These are phyloP conservation scores for Ogataea nakhonphanomensis DNA, from an alignment of 805 yeast species.

Conservation along the genomic window DNA sequence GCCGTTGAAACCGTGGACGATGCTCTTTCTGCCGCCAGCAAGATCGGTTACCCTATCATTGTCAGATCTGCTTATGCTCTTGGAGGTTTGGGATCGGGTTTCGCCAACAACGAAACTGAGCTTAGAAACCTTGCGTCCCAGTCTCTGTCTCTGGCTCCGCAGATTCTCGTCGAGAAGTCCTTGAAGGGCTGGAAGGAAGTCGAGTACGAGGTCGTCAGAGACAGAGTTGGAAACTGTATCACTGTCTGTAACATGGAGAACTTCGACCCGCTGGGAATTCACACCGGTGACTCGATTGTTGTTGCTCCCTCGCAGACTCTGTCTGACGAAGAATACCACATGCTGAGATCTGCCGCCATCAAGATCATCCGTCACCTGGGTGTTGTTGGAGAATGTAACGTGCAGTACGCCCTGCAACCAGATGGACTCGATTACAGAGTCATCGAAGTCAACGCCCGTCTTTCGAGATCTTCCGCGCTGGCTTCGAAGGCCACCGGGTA, in stretches of 20 bases:
- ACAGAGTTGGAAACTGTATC: conserved; percentile 93
- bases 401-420: conserved; percentile 95
- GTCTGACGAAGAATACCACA: conserved; percentile 94
- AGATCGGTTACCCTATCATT: conserved; percentile 91
- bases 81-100: conserved; percentile 98
- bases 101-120: conserved; percentile 84
- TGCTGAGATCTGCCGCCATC: conserved; percentile 96
- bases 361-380: conserved; percentile 96
- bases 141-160: conserved; percentile 95
- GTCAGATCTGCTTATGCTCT: conserved; percentile 96
- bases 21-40: conserved; percentile 91
- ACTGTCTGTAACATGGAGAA: conserved; percentile 99
- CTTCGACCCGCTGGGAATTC: conserved; percentile 97
- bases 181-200: conserved; percentile 99
- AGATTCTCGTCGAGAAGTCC: conserved; percentile 89
- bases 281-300: conserved; percentile 98
- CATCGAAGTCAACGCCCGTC: conserved; percentile 96
- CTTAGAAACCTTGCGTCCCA: conserved; percentile 78
- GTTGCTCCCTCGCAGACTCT: conserved; percentile 98
- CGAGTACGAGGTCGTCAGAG: conserved; percentile 98
- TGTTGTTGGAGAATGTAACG: conserved; percentile 98
- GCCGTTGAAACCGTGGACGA: conserved; percentile 94
- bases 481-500: conserved; percentile 99
- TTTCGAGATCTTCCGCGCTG: conserved; percentile 95
- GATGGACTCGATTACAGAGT: conserved; percentile 91